Base-by-base conservation (phyloP, 2,329 filamentous ascomycete species). In the Tricladium varicosporioides region DNA sequence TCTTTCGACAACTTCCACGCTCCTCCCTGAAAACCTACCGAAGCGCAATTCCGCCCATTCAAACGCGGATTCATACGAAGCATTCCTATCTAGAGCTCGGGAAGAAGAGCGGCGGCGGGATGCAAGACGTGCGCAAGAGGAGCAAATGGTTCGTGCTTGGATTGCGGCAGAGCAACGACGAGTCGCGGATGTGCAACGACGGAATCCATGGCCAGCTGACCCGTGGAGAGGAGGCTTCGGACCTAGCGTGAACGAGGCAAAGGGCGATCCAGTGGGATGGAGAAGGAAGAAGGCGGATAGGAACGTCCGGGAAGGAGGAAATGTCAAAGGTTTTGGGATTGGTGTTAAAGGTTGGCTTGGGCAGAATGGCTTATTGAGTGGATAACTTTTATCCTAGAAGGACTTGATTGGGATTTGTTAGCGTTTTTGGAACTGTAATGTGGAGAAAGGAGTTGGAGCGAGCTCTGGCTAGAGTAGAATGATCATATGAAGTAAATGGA, bases 201-300 rank as follows among this genome's bases (percentile, higher is more conserved):
- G 51, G 15, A 54, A 45, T 15, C n/a, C 36, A 13, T 57, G 57
- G 57, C 56, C 56, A 14, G 33, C 48, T 13, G 61, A 65, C 55
- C 50, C 61, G 10, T 65, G 61, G 63, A 57, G 63, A 44, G 63
- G 63, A 11, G 61, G 60, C 1, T 65, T 62, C 46, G 61, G 63
- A 18, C 56, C 53, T 7, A 44, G 31, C 18, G 49, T 31, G 14
- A 40, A 43, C 43, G 48, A 54, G 3, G 3, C 22, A 3, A 27
- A 27, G 22, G 22, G 22, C 7, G 22, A 27, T 27, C 22, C 22
- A 7, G 22, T 27, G 11, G 36, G 36, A 40, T 11, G 36, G 36
- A 13, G 36, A 40, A 40, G 36, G 36, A 40, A 44, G 11, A 31
- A 10, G 14, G 18, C 11, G 9, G 44, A 33, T 42, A 22, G 53